A percentile compares a stretch with the other conserved stretches of the same genome.
phyloP scores from a whole-genome alignment of 129 eudicot species.

The Oenanthe sinensis region DNA sequence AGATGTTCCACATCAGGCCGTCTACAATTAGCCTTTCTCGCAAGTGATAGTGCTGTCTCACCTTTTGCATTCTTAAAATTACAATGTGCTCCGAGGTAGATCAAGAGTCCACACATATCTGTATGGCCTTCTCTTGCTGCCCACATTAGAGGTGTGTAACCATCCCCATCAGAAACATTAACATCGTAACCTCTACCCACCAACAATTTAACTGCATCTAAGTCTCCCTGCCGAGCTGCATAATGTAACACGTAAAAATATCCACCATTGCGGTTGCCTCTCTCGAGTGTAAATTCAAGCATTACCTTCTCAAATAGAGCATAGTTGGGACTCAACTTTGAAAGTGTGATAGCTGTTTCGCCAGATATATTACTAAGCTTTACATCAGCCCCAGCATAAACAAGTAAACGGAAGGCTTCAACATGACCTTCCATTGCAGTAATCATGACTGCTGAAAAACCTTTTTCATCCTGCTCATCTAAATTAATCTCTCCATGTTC shows the following conservation, averaged over 20 bases:
- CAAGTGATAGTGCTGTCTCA: constrained; percentile 59
- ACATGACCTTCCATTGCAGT: constrained; percentile 59
- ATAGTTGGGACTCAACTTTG: constrained; percentile 39
- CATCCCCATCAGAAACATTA: constrained; percentile 42
- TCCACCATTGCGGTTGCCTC: constrained; percentile 21
- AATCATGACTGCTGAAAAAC: constrained; percentile 68
- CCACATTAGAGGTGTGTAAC: constrained; percentile 79
- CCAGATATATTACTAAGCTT: constrained; percentile 44
- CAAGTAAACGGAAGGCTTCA: constrained; percentile 55
- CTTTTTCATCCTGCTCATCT: constrained; percentile 56
- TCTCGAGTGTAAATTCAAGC: constrained; percentile 31
- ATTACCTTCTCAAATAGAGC: constrained; percentile 54
- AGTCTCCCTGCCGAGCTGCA: constrained; percentile 46
- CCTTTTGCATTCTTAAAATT: constrained; percentile 42
- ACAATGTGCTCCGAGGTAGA: constrained; percentile 50
- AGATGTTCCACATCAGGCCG: constrained; percentile 43
- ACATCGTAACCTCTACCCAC: constrained; percentile 31
- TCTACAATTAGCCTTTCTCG: constrained; percentile 27
- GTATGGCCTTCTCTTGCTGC: constrained; percentile 67
- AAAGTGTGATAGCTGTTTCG: constrained; percentile 57
- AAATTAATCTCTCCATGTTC: constrained; percentile 38
- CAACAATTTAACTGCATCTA: constrained; percentile 23
- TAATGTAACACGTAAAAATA: constrained; percentile 46
- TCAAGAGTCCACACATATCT: constrained; percentile 45
- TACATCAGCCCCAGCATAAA: constrained; percentile 55